Base-by-base conservation (phyloP, 2,329 filamentous ascomycete genomes). In the Epichloe sylvatica region DNA sequence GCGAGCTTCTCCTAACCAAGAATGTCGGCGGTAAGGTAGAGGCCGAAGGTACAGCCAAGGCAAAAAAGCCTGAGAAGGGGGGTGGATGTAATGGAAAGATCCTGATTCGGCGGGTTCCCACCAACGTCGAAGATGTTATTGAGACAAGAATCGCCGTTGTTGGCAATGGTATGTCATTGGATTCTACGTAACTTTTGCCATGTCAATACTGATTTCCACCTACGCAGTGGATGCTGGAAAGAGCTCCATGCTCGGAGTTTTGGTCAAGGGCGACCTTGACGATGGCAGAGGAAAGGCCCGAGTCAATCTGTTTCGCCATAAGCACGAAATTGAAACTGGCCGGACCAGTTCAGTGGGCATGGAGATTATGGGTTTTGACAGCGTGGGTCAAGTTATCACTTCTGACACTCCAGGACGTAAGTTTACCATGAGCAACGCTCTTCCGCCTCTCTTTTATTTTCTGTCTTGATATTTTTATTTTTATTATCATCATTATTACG, bases 321-420 rank as follows among this genome's bases (percentile, higher is more conserved):
- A 98, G 68, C 92, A 98, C 62, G 92, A 98, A 68, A 85, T 97
- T 39, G 92, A 98, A 67, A 92, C 86, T 44, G 92, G 92, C 1
- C 78, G 92, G 56, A 98, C 92, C 9, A 95, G 88, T 63, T 96
- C 90, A 0, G 92, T 98, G 0, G 91, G 92, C 40, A 94, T 97
- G 90, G 92, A 98, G 66, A 97, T 97, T 53, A 89, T 97, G 84
- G 92, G 92, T 2, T 98, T 96, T 59, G 89, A 97, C 65, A 88
- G 84, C 46, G 77, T 78, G 49, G 91, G 92, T 30, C 80, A 90
- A 25, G 84, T 95, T 30, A 78, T 97, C 15, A 79, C 81, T 15
- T 91, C 86, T 38, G 84, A 84, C 51, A 84, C 83, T 0, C 86
- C 90, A 2, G 91, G 89, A 1, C 80, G 92, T 64, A 87, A 84